Conservation (phyloP, 371 early-diverging fungal species). For the Synchytrium microbalum region DNA sequence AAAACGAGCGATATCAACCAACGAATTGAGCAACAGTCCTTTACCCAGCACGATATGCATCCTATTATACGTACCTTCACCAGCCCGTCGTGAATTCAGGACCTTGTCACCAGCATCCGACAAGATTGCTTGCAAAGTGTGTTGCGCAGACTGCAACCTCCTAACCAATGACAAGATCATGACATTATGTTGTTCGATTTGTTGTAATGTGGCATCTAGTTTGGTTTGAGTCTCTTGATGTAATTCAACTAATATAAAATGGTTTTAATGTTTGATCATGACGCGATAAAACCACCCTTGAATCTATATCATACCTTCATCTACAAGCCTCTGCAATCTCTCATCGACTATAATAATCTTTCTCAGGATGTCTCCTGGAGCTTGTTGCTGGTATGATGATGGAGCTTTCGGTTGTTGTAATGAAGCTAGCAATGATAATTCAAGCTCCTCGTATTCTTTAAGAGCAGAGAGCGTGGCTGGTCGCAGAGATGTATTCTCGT, state of each 20-base stretch:
- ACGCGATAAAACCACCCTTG: neutral
- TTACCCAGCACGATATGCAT: too few species aligned
- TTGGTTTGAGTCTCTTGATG: neutral
- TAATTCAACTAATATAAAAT: neutral
- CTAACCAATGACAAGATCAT: neutral
- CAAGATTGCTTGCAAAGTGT: neutral
- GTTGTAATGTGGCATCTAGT: neutral
- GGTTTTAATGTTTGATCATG: neutral
- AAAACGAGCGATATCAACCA: neutral
- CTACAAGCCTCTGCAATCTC: neutral
- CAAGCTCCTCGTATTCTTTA: neutral
- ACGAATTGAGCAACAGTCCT: neutral
- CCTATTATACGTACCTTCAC: conserved; percentile 1
- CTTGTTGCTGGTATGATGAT: neutral
- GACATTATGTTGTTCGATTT: conserved; percentile 6
- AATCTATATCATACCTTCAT: neutral
- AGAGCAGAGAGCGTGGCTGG: neutral
- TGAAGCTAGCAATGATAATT: neutral
- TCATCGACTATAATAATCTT: neutral
- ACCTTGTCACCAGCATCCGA: conserved; percentile 2
- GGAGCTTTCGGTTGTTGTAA: neutral
- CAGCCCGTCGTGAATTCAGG: neutral
- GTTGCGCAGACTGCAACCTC: neutral
- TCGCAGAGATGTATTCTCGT: neutral
- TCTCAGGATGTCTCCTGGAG: neutral